phyloP scores from a whole-genome alignment of 2,329 filamentous ascomycete species.

The Xylariaceae sp. region DNA sequence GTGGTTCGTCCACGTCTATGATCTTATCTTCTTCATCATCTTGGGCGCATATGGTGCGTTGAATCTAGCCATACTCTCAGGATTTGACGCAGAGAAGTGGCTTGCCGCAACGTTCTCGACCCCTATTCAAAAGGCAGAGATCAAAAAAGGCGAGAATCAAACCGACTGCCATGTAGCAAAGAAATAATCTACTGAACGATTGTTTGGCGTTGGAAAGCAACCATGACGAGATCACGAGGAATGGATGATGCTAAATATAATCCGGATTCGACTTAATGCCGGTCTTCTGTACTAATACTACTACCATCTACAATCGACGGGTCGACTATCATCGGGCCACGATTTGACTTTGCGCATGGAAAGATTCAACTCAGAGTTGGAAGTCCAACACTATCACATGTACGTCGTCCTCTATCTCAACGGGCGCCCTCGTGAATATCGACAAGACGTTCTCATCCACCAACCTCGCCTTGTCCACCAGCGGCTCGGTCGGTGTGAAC shows the following conservation, averaged over 20 bases:
- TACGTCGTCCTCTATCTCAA: slow-evolving; percentile 12
- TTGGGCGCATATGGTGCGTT: slow-evolving; percentile 28
- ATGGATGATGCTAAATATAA: slow-evolving; percentile 17
- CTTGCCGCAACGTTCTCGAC: slow-evolving; percentile 8
- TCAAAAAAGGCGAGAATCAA: slow-evolving; percentile 3
- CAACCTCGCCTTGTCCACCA: slow-evolving; percentile 36
- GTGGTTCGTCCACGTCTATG: slow-evolving; percentile 82
- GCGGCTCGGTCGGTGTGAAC: slow-evolving; percentile 36
- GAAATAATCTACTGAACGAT: slow-evolving; percentile 8
- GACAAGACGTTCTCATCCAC: slow-evolving; percentile 35
- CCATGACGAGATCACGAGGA: slow-evolving; percentile 15
- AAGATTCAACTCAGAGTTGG: slow-evolving; percentile 18
- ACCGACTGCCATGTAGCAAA: slow-evolving; percentile 20
- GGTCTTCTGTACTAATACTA: slow-evolving; percentile 2
- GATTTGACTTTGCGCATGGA: not conserved
- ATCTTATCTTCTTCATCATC: slow-evolving; percentile 45
- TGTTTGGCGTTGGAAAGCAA: not conserved
- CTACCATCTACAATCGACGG: not conserved
- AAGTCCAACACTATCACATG: slow-evolving; percentile 38
- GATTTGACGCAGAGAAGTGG: slow-evolving; percentile 23
- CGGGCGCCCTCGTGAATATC: slow-evolving; percentile 30
- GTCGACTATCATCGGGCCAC: not conserved
- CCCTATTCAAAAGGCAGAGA: not conserved
- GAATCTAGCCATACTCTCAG: slow-evolving; percentile 15
- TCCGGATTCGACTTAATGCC: slow-evolving; percentile 3